A percentile compares a stretch with the other conserved stretches of the same genome.
phyloP scores from a whole-genome alignment of 2,329 filamentous ascomycete species.

The Teratosphaeria epicoccoides region DNA sequence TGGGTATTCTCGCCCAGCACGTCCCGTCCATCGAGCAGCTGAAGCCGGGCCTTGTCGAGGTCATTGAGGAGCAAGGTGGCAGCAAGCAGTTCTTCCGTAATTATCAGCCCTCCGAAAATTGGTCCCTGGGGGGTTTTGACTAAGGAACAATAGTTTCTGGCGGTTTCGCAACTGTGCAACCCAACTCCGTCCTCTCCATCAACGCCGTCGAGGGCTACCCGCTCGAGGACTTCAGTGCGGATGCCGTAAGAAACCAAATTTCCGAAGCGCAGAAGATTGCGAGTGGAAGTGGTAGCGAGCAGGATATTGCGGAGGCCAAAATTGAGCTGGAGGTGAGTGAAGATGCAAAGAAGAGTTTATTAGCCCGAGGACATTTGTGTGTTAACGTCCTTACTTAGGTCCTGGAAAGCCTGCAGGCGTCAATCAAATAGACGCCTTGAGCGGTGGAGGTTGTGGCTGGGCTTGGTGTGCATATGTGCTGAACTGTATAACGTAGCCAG shows the following conservation, averaged over 20 bases:
- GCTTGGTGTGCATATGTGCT: not conserved
- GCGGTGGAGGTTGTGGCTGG: not conserved
- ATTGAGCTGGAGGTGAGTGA: conserved; percentile 85
- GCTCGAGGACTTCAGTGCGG: conserved; percentile 89
- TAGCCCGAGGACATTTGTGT: conserved; percentile 15
- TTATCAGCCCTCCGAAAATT: conserved; percentile 30
- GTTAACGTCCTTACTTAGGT: conserved; percentile 42
- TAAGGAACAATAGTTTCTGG: conserved; percentile 60
- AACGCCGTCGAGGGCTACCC: conserved; percentile 94
- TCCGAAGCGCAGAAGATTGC: conserved; percentile 93
- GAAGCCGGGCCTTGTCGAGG: conserved; percentile 89
- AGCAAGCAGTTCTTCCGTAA: conserved; percentile 98
- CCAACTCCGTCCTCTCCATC: conserved; percentile 89
- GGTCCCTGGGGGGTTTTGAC: not conserved
- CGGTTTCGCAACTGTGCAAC: conserved; percentile 94
- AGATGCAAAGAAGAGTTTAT: not conserved
- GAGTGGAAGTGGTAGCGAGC: conserved; percentile 80
- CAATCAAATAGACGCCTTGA: conserved; percentile 56
- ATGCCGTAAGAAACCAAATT: conserved; percentile 78
- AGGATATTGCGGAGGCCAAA: conserved; percentile 97
- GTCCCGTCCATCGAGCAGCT: conserved; percentile 98
- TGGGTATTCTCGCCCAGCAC: conserved; percentile 99
- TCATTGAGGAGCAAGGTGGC: conserved; percentile 81
- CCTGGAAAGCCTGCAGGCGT: conserved; percentile 71
- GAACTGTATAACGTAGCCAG: not conserved